phyloP scores from a whole-genome alignment of 768 basidiomycete genomes.

The Serendipita indica region DNA sequence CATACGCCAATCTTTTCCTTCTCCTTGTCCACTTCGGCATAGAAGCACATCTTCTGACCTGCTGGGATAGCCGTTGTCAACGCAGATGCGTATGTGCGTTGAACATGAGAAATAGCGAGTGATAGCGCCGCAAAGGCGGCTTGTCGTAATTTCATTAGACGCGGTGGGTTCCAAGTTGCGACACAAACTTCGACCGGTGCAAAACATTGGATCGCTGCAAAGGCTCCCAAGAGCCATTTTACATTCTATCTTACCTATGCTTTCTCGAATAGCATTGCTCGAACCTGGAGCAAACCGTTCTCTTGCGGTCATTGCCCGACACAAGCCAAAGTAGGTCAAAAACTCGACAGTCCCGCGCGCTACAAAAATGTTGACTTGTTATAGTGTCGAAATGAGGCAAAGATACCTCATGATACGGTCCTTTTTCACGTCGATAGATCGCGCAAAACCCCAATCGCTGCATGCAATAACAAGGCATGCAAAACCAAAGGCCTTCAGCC shows the following conservation, averaged over 20 bases:
- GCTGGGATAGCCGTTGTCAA: conserved; percentile 65
- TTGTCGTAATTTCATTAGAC: conserved; percentile 3
- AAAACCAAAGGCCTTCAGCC: too few relatives aligned
- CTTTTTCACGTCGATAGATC: not conserved
- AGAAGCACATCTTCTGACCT: conserved; percentile 82
- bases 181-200: too few relatives aligned
- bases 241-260: too few relatives aligned
- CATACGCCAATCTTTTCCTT: conserved; percentile 82
- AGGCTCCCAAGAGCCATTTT: too few relatives aligned
- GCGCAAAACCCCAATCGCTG: not conserved
- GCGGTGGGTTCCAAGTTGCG: not conserved
- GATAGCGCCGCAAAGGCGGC: not conserved
- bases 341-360: not conserved
- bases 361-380: not conserved
- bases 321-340: not conserved
- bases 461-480: not conserved
- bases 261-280: not conserved
- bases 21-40: conserved; percentile 88
- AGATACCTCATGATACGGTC: conserved; percentile 4
- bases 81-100: conserved; percentile 34
- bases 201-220: too few relatives aligned
- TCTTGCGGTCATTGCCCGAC: not conserved
- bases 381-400: not conserved
- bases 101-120: not conserved
- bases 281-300: not conserved